A percentile compares a stretch with the other conserved stretches of the same genome.
Evolutionary conservation across 2,329 filamentous ascomycete genomes (phyloP).

Genomic region (Zymoseptoria crescenta): DNA sequence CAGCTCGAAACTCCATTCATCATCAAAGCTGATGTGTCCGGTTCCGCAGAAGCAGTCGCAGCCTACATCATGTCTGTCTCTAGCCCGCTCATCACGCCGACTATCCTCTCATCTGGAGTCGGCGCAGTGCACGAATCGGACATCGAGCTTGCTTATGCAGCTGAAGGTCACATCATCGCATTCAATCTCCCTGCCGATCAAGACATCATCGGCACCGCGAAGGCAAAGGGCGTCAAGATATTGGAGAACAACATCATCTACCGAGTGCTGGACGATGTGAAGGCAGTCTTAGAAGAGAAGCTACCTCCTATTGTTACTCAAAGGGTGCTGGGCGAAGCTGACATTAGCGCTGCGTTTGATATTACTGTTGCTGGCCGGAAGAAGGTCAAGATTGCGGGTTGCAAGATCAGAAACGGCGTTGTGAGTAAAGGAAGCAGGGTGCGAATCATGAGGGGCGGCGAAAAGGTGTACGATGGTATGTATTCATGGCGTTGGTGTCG

Average conservation of each 20-base stretch:
- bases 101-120: conserved; percentile 67
- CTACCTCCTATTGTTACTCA: conserved; percentile 59
- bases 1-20: conserved; percentile 66
- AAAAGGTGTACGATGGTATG: conserved; percentile 76
- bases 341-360: conserved; percentile 72
- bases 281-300: conserved; percentile 58
- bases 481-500: conserved; percentile 16
- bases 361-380: conserved; percentile 69
- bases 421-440: conserved; percentile 58
- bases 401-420: conserved; percentile 73
- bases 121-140: conserved; percentile 79
- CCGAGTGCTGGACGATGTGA: conserved; percentile 65
- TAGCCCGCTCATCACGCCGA: conserved; percentile 72
- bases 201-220: conserved; percentile 59
- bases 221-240: conserved; percentile 63
- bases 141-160: conserved; percentile 74
- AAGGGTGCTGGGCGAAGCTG: conserved; percentile 78
- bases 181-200: conserved; percentile 72
- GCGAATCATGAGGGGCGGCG: conserved; percentile 59
- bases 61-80: conserved; percentile 70
- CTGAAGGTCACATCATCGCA: conserved; percentile 68
- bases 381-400: conserved; percentile 74
- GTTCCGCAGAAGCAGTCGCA: conserved; percentile 84
- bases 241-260: conserved; percentile 85
- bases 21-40: conserved; percentile 86